Evolutionary conservation across 2,329 filamentous ascomycete genomes (phyloP).

Genomic region (Berkeleyomyces basicola): DNA sequence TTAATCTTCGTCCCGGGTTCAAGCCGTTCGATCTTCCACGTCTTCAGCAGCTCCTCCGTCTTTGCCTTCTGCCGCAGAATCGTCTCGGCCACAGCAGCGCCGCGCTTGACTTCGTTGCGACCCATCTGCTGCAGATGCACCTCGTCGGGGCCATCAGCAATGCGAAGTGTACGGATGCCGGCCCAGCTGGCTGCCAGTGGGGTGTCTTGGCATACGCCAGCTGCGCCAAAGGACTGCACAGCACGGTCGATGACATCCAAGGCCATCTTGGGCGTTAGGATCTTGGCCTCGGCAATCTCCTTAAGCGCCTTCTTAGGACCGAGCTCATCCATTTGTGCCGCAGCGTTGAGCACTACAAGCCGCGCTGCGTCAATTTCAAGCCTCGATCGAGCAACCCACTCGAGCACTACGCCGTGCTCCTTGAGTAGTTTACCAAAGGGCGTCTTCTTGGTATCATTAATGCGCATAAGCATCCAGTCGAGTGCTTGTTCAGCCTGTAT

Average conservation of each 20-base stretch:
- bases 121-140: conserved; percentile 76
- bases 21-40: conserved; percentile 32
- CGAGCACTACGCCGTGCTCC: conserved; percentile 85
- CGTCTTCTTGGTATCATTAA: conserved; percentile 83
- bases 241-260: conserved; percentile 86
- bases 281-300: conserved; percentile 92
- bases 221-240: conserved; percentile 80
- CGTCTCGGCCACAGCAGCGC: conserved; percentile 40
- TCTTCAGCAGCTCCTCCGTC: conserved; percentile 47
- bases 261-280: conserved; percentile 68
- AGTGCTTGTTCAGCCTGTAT: conserved; percentile 64
- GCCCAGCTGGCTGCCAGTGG: conserved; percentile 77
- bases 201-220: conserved; percentile 86
- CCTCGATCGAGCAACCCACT: conserved; percentile 83
- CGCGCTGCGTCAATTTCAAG: conserved; percentile 89
- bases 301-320: conserved; percentile 79
- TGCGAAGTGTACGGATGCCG: conserved; percentile 59
- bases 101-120: conserved; percentile 60
- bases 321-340: conserved; percentile 79
- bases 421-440: conserved; percentile 77
- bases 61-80: conserved; percentile 48
- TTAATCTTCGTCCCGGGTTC: conserved; percentile 37
- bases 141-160: conserved; percentile 92
- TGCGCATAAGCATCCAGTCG: conserved; percentile 84
- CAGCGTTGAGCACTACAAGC: conserved; percentile 81